phyloP scores from a whole-genome alignment of 2,329 filamentous ascomycete species.

The Arachnomyces sp. region DNA sequence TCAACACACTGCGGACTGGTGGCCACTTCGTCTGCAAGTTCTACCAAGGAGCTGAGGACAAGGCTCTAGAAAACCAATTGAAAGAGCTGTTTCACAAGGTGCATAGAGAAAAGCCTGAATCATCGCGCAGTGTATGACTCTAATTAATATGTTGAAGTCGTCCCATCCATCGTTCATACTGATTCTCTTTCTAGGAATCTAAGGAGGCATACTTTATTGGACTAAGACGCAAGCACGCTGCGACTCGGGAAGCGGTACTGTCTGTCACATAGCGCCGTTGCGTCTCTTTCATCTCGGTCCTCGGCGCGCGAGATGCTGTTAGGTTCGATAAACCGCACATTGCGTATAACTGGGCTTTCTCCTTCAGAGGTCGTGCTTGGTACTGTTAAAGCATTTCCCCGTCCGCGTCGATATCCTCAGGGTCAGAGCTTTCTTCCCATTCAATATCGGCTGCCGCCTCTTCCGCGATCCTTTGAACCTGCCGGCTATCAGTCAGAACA shows the following conservation, averaged over 20 bases:
- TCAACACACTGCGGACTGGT: conserved; percentile 70
- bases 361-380: too few species aligned
- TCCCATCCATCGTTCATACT: conserved; percentile 9
- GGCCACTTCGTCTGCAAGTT: conserved; percentile 97
- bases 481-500: conserved; percentile 15
- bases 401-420: conserved; percentile 11
- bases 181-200: conserved; percentile 53
- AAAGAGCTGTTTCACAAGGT: conserved; percentile 73
- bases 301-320: too few species aligned
- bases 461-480: conserved; percentile 42
- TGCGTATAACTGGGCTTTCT: too few species aligned
- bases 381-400: conserved; percentile 26
- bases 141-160: not conserved
- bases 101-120: conserved; percentile 80
- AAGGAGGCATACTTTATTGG: conserved; percentile 84
- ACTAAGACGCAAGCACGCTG: conserved; percentile 56
- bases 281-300: not conserved
- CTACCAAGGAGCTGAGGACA: conserved; percentile 86
- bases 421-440: conserved; percentile 35
- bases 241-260: conserved; percentile 8
- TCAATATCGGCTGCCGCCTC: conserved; percentile 37
- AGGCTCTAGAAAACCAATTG: conserved; percentile 64
- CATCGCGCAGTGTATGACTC: conserved; percentile 68
- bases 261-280: too few species aligned
- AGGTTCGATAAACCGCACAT: too few species aligned